Evolutionary conservation across 2,329 filamentous ascomycete genomes (phyloP).

Genomic region (Chaetomium olivaceum): DNA sequence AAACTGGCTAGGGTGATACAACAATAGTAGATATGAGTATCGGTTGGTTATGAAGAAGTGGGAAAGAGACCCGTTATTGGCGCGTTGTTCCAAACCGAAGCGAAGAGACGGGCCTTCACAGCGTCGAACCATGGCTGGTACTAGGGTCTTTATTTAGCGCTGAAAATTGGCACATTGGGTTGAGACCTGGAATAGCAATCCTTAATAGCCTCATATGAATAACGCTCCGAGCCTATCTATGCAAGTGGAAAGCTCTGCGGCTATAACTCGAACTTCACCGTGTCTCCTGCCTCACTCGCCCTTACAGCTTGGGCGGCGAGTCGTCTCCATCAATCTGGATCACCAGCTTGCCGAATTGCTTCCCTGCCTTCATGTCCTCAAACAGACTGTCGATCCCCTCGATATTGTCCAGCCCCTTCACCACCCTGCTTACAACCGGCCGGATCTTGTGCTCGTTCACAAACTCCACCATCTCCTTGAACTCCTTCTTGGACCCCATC

Average conservation of each 20-base stretch:
- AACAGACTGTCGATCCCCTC: slow-evolving; percentile 81
- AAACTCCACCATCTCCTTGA: slow-evolving; percentile 86
- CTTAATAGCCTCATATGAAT: too few species aligned
- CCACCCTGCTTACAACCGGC: slow-evolving; percentile 74
- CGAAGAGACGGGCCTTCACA: not conserved
- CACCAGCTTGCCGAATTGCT: slow-evolving; percentile 91
- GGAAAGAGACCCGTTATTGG: not conserved
- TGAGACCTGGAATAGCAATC: too few species aligned
- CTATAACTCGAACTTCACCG: not conserved
- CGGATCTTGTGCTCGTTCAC: slow-evolving; percentile 70
- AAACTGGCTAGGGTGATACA: not conserved
- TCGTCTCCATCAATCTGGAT: slow-evolving; percentile 59
- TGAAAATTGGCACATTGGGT: not conserved
- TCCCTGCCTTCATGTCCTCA: slow-evolving; percentile 81
- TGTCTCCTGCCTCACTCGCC: not conserved
- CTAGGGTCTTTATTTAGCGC: not conserved
- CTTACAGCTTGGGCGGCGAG: slow-evolving; percentile 30
- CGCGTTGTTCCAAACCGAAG: not conserved
- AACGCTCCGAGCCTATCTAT: too few species aligned
- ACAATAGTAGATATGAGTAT: not conserved
- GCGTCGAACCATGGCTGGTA: not conserved
- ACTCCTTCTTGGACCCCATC: slow-evolving; percentile 90
- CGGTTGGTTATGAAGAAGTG: not conserved
- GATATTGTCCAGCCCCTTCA: slow-evolving; percentile 72
- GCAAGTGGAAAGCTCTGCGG: too few species aligned